phyloP scores from a whole-genome alignment of 192 early-diverging fungal genomes.

The Phlyctochytrium planicorne region DNA sequence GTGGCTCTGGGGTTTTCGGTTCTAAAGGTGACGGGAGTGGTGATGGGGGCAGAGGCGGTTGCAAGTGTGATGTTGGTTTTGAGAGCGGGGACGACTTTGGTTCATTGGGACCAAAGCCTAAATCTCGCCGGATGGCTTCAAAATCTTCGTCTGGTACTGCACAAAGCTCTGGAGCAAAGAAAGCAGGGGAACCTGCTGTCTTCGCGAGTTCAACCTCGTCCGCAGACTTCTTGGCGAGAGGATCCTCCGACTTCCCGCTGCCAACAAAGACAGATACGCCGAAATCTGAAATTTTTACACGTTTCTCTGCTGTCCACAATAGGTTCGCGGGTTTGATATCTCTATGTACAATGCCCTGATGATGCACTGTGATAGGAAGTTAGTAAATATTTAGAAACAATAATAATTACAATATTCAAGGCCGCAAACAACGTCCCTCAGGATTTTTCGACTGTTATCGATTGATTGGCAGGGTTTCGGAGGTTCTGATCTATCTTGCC shows the following conservation, averaged over 20 bases:
- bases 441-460: conserved; percentile 72
- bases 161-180: conserved; percentile 98
- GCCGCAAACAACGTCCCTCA: conserved; percentile 85
- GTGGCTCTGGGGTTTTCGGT: too few species aligned
- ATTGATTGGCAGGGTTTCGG: conserved; percentile 60
- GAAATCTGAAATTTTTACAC: conserved; percentile 98
- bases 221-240: conserved; percentile 10
- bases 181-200: conserved; percentile 94
- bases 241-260: not conserved
- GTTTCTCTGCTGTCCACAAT: conserved; percentile 67
- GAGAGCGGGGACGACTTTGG: too few species aligned
- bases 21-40: too few species aligned
- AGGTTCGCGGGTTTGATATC: conserved; percentile 99
- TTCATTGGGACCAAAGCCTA: too few species aligned
- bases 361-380: conserved; percentile 65
- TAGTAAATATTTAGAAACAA: conserved; percentile 13
- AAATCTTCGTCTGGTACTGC: conserved; percentile 55
- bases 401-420: conserved; percentile 79
- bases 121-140: too few species aligned
- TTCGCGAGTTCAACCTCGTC: conserved; percentile 87
- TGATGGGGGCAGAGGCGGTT: too few species aligned
- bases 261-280: conserved; percentile 88
- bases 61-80: too few species aligned
- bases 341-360: conserved; percentile 93
- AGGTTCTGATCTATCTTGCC: conserved; percentile 60